Base-by-base conservation (phyloP, 75 land plant genomes). In the Chamaecyparis obtusa region DNA sequence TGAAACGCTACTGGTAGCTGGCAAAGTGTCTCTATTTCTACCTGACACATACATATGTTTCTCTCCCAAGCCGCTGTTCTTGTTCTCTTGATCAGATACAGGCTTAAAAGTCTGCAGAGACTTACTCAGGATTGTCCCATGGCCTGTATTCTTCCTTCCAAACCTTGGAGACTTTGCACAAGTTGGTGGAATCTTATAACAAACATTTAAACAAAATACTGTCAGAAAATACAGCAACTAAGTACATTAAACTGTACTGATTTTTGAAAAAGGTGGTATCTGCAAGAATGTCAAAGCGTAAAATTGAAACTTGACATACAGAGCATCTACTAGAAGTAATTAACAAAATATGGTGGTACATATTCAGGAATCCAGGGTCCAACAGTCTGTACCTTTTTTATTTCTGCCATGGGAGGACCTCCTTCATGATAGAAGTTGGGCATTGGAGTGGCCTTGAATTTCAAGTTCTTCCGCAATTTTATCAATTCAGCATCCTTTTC, bases 371-470 rank as follows among this genome's bases (percentile, higher is more conserved):
- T 24, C 7, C 37, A 32, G 21, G 46, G 4, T 80, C 41, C 39
- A 82, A 32, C 82, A 36, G 35, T 39, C 13, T 48, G 39, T 15
- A 87, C 88, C 88, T 89, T 89, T 77, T 86, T 89, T 64, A 89
- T 54, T 46, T 86, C 89, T 24, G 80, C 84, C 46, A 80, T 79
- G 3, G 89, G 84, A 44, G 89, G 89, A 17, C 75, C 88, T 55
- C 88, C 84, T 81, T 86, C 89, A n/a, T 79, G 89, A 51, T 89
- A 89, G 72, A 89, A 89, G 84, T 39, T 89, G 19, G 89, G 89
- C 89, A 89, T 87, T 56, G 89, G 89, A 55, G 51, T 78, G 17
- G 89, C 89, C 57, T 89, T 89, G 89, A 87, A 89, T 33, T 57
- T 89, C 30, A 89, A 83, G 36, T 88, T 89, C 88, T 87, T 89